Conservation (phyloP, 2,329 filamentous ascomycete genomes). For the Ophiostoma himal-ulmi region DNA sequence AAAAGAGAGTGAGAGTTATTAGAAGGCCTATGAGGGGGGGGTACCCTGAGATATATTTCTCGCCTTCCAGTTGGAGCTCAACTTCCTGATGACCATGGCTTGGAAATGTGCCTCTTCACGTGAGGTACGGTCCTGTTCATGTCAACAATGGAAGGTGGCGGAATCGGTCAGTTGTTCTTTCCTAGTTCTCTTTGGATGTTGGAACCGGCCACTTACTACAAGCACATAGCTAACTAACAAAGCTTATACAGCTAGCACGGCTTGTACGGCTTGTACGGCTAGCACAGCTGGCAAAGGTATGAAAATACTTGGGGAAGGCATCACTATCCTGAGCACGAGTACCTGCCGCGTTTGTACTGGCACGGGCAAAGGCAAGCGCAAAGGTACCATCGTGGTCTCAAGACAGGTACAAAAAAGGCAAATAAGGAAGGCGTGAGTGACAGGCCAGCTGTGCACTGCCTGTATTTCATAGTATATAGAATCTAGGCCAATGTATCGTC, state of each 20-base stretch:
- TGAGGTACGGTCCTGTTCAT: background rate
- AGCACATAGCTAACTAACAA: background rate
- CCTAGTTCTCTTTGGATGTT: background rate
- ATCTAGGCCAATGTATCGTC: background rate
- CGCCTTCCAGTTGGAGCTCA: too few relatives aligned
- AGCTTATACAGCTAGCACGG: background rate
- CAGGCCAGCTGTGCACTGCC: background rate
- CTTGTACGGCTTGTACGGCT: background rate
- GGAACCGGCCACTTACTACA: background rate
- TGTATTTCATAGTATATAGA: constrained; percentile 3
- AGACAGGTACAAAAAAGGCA: background rate
- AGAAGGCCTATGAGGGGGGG: background rate
- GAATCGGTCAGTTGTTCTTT: background rate
- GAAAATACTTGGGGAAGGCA: background rate
- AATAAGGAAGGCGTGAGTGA: background rate
- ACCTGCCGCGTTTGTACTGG: background rate
- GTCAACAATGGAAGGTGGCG: background rate
- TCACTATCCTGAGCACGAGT: background rate
- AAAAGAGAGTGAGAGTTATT: background rate
- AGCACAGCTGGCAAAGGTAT: background rate
- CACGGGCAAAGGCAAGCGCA: background rate
- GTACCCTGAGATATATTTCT: too few relatives aligned
- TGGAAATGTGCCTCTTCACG: background rate
- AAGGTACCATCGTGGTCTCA: background rate
- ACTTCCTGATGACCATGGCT: background rate